Percentiles rank a stretch among this genome's conserved stretches.
Conservation (phyloP, 1,284 basidiomycete genomes). For the Heterobasidion irregulare region DNA sequence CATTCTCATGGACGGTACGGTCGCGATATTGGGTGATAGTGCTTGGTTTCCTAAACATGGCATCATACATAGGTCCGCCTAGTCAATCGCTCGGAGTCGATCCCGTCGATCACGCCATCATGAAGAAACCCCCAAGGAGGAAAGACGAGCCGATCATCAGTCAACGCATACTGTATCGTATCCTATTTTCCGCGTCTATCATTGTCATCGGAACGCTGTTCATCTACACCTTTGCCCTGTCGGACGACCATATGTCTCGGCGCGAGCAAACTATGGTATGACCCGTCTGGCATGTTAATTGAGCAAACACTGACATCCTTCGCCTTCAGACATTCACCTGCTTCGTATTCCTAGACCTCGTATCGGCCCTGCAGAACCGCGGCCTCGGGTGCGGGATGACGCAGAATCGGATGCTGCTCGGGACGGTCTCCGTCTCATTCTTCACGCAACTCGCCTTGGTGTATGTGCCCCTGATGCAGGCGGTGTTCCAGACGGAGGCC, state of each 20-base stretch:
- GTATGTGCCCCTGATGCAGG: conserved; percentile 87
- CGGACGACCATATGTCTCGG: conserved; percentile 73
- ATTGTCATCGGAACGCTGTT: conserved; percentile 88
- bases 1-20: conserved; percentile 93
- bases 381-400: conserved; percentile 74
- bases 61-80: conserved; percentile 61
- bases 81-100: conserved; percentile 96
- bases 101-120: conserved; percentile 86
- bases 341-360: conserved; percentile 95
- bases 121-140: conserved; percentile 81
- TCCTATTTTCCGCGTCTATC: conserved; percentile 85
- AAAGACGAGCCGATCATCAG: conserved; percentile 89
- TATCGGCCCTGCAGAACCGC: conserved; percentile 91
- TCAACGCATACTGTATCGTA: conserved; percentile 63
- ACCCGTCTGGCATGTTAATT: conserved; percentile 4
- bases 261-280: conserved; percentile 92
- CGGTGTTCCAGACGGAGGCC: conserved; percentile 89
- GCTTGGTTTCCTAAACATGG: neutral
- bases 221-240: conserved; percentile 78
- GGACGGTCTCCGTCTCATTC: conserved; percentile 82
- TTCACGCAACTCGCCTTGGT: conserved; percentile 79
- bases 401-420: conserved; percentile 84
- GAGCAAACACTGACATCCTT: no score
- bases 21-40: conserved; percentile 1
- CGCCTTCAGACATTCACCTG: conserved; percentile 80